These are phyloP conservation scores for Pseudocercospora crystallina DNA, from an alignment of 2,329 filamentous ascomycete genomes.

Conservation along the genomic window DNA sequence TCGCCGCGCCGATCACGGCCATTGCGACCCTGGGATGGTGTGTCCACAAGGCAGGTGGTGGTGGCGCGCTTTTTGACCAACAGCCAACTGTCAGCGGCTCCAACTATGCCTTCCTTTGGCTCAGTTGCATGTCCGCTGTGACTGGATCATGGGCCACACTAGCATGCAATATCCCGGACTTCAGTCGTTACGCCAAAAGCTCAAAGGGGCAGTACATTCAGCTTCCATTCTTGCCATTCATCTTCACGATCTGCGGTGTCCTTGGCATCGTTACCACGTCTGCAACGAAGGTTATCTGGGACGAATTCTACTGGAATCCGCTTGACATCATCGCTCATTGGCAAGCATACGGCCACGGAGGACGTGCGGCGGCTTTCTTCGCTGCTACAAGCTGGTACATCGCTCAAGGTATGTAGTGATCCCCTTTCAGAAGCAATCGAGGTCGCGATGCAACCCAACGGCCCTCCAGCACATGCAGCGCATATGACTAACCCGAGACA, in stretches of 20 bases:
- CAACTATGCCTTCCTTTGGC: constrained; percentile 37
- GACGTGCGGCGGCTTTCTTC: constrained; percentile 24
- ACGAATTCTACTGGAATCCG: constrained; percentile 37
- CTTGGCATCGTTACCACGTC: constrained; percentile 58
- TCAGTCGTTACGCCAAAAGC: constrained; percentile 33
- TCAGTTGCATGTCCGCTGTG: constrained; percentile 51
- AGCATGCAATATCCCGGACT: constrained; percentile 37
- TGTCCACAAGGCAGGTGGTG: constrained; percentile 22
- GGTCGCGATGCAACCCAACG: too few species aligned
- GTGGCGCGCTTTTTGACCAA: constrained; percentile 24
- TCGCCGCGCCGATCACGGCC: constrained; percentile 28
- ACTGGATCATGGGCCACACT: constrained; percentile 47
- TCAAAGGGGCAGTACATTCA: constrained; percentile 34
- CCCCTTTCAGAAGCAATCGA: too few species aligned
- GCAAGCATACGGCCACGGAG: constrained; percentile 11
- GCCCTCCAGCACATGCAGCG: too few species aligned
- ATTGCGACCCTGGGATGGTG: constrained; percentile 30
- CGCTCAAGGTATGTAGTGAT: constrained; percentile 39
- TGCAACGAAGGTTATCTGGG: constrained; percentile 54
- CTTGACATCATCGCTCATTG: constrained; percentile 19
- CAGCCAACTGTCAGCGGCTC: constrained; percentile 39
- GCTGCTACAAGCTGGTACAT: constrained; percentile 52
- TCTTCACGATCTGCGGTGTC: constrained; percentile 49
- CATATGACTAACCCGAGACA: background rate
- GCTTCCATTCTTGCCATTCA: constrained; percentile 44